Evolutionary conservation across 208 protist genomes (phyloP).

Genomic region (Crithidia expoeki): DNA sequence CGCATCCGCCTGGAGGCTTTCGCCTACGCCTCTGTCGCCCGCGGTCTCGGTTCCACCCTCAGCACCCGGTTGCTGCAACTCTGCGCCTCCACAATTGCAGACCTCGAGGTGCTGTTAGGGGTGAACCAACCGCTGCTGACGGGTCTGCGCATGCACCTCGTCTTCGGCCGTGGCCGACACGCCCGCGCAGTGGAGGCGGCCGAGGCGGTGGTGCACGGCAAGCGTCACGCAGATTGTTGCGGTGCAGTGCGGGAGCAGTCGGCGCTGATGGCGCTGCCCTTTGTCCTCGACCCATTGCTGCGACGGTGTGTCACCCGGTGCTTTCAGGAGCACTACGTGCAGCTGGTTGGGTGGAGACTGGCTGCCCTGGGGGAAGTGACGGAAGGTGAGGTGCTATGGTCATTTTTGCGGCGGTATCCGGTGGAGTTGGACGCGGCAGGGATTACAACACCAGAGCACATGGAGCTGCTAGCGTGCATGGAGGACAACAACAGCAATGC

Average conservation of each 20-base stretch:
- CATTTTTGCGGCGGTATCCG: conserved; percentile 55
- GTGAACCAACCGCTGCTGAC: conserved; percentile 65
- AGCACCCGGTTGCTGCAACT: conserved; percentile 49
- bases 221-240: conserved; percentile 54
- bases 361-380: conserved; percentile 13
- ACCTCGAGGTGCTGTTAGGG: conserved; percentile 57
- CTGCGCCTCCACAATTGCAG: conserved; percentile 52
- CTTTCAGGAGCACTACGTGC: conserved; percentile 81
- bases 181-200: conserved; percentile 28
- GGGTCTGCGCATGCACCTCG: conserved; percentile 71
- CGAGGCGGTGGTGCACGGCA: conserved; percentile 21
- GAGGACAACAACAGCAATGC: conserved; percentile 11
- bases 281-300: conserved; percentile 57
- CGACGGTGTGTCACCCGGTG: conserved; percentile 60
- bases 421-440: conserved; percentile 67
- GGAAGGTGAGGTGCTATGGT: conserved; percentile 37
- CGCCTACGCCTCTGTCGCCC: conserved; percentile 37
- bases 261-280: conserved; percentile 54
- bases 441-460: conserved; percentile 39
- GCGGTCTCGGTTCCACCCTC: conserved; percentile 33
- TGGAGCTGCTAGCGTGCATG: conserved; percentile 71
- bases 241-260: conserved; percentile 65
- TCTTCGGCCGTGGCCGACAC: conserved; percentile 61
- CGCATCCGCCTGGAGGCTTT: conserved; percentile 53
- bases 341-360: conserved; percentile 38